A percentile compares a stretch with the other conserved stretches of the same genome.
Conservation (phyloP, 1,139 yeast species). For the Scheffersomyces quercinus region DNA sequence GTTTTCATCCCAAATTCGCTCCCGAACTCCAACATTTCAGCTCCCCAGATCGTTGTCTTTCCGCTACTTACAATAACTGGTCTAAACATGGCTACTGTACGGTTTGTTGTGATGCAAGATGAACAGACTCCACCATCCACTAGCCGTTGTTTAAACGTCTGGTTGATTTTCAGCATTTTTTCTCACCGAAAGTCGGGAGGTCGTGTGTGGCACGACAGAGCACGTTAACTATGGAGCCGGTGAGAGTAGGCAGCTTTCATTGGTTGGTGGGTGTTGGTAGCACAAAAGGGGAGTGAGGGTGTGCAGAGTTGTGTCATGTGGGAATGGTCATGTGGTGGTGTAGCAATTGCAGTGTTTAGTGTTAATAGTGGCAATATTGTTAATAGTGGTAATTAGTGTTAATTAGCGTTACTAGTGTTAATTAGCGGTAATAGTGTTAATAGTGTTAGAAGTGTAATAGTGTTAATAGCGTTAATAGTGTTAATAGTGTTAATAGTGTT, state of each 20-base stretch:
- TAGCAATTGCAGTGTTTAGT: too few relatives aligned
- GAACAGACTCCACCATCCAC: background rate
- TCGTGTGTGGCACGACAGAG: slow-evolving; percentile 8
- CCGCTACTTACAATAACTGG: slow-evolving; percentile 37
- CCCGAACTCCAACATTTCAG: too few relatives aligned
- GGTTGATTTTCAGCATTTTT: slow-evolving; percentile 10
- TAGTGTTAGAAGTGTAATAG: too few relatives aligned
- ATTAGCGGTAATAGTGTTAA: too few relatives aligned
- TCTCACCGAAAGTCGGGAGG: slow-evolving; percentile 21
- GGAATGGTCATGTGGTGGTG: slow-evolving; percentile 3
- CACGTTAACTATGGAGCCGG: slow-evolving; percentile 1
- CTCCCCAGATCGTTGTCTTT: background rate
- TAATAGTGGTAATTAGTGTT: too few relatives aligned
- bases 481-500: too few relatives aligned
- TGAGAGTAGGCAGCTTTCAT: slow-evolving; percentile 7
- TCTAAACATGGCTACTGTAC: slow-evolving; percentile 35
- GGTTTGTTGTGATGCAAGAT: slow-evolving; percentile 2
- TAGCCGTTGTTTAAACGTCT: background rate
- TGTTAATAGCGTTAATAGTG: too few relatives aligned
- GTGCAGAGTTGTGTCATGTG: too few relatives aligned
- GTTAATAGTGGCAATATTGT: too few relatives aligned
- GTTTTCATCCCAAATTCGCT: too few relatives aligned
- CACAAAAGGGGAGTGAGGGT: slow-evolving; percentile 3
- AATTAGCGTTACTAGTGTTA: too few relatives aligned
- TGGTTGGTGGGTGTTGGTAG: slow-evolving; percentile 6